Evolutionary conservation across 1,284 basidiomycete species (phyloP).

Genomic region (Ganoderma leucocontextum): DNA sequence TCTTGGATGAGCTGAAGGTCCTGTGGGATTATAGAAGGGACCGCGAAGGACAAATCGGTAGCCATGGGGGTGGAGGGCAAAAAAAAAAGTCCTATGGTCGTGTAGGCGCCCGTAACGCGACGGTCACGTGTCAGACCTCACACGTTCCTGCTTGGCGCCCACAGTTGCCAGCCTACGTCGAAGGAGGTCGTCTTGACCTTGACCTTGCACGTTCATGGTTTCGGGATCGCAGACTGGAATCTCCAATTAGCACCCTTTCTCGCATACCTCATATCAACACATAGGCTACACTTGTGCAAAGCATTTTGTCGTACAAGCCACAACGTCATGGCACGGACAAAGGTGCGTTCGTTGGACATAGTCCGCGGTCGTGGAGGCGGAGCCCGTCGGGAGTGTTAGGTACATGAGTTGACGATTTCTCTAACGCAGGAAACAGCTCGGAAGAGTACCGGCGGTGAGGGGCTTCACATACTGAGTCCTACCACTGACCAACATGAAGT

Average conservation of each 20-base stretch:
- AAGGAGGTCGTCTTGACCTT: no score
- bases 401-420: neutral
- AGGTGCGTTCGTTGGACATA: slow-evolving; percentile 2
- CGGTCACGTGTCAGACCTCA: slow-evolving; percentile 21
- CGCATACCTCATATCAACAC: neutral
- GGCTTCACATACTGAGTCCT: no score
- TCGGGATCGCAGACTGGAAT: neutral
- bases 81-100: no score
- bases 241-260: neutral
- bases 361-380: no score
- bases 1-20: slow-evolving; percentile 78
- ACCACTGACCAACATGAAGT: neutral
- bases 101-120: slow-evolving; percentile 22
- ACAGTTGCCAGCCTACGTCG: no score
- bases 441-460: slow-evolving; percentile 1
- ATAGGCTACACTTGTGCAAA: neutral
- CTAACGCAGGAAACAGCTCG: slow-evolving; percentile 7
- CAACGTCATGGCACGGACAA: neutral
- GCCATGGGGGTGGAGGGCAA: slow-evolving; percentile 32
- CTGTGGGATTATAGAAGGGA: slow-evolving; percentile 69
- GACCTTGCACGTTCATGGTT: neutral
- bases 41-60: slow-evolving; percentile 54
- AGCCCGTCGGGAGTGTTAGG: no score
- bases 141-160: neutral
- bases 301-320: neutral